Conservation (phyloP, 2,329 filamentous ascomycete genomes). For the Diaporthe amygdali region DNA sequence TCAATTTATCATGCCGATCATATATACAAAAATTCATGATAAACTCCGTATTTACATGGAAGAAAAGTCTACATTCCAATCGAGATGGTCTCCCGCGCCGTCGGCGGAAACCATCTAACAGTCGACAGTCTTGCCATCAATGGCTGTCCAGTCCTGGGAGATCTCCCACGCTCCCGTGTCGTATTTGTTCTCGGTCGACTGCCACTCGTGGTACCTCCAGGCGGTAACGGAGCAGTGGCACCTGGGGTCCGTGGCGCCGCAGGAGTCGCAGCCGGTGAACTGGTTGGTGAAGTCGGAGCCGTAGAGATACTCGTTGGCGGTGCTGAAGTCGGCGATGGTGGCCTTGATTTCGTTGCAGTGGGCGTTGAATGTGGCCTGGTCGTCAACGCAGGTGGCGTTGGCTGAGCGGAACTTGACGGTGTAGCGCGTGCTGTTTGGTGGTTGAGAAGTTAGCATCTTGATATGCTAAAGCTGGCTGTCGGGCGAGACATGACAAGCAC, state of each 20-base stretch:
- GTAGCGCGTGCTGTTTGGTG: neutral
- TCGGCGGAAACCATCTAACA: neutral
- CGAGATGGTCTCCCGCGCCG: neutral
- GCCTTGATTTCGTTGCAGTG: neutral
- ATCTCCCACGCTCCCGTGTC: neutral
- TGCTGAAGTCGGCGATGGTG: neutral
- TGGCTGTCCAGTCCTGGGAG: neutral
- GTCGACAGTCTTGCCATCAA: neutral
- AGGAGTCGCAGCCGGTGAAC: neutral
- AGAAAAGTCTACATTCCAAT: neutral
- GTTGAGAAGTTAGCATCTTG: neutral
- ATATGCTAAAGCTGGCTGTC: neutral
- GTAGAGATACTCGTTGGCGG: neutral
- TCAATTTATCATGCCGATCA: neutral
- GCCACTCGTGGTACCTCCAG: conserved; percentile 7
- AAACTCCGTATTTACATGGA: neutral
- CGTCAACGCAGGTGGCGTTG: neutral
- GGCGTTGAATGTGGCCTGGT: neutral
- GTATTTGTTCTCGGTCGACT: neutral
- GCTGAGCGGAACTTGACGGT: neutral
- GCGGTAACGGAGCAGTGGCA: neutral
- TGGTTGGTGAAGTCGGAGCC: neutral
- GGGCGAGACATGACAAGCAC: neutral
- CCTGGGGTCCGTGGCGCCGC: neutral
- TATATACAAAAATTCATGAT: neutral